Evolutionary conservation across 2,329 filamentous ascomycete species (phyloP).

Genomic region (Scopulariopsis brevicaulis): DNA sequence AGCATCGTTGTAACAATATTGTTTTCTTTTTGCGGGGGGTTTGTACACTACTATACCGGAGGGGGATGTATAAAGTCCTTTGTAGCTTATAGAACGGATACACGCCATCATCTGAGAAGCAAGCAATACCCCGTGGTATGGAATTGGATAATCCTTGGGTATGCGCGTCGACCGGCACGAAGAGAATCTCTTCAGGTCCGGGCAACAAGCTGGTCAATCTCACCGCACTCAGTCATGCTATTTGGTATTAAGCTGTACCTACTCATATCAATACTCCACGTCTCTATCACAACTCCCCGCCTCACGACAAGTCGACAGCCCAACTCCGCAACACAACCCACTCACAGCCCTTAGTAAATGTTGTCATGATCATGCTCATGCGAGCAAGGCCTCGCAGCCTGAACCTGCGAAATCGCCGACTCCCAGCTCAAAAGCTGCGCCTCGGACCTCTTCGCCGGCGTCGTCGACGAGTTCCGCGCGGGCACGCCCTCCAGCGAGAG

Average conservation of each 20-base stretch:
- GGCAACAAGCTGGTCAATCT: too few species aligned
- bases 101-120: neutral
- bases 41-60: neutral
- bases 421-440: conserved; percentile 2
- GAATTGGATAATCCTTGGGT: too few species aligned
- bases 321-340: neutral
- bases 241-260: neutral
- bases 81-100: neutral
- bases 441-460: neutral
- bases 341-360: neutral
- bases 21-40: neutral
- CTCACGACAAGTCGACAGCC: neutral
- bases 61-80: neutral
- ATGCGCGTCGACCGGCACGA: too few species aligned
- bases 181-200: too few species aligned
- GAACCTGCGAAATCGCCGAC: neutral
- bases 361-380: conserved; percentile 5
- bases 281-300: neutral
- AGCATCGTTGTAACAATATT: neutral
- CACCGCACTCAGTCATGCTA: neutral
- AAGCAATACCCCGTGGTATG: too few species aligned
- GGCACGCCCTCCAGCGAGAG: conserved; percentile 22
- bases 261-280: neutral
- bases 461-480: conserved; percentile 14
- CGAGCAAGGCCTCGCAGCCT: conserved; percentile 1